Evolutionary conservation across 768 basidiomycete species (phyloP), one percentile per base, ranked within the genome.

Genomic region (Mrakia gelida): DNA sequence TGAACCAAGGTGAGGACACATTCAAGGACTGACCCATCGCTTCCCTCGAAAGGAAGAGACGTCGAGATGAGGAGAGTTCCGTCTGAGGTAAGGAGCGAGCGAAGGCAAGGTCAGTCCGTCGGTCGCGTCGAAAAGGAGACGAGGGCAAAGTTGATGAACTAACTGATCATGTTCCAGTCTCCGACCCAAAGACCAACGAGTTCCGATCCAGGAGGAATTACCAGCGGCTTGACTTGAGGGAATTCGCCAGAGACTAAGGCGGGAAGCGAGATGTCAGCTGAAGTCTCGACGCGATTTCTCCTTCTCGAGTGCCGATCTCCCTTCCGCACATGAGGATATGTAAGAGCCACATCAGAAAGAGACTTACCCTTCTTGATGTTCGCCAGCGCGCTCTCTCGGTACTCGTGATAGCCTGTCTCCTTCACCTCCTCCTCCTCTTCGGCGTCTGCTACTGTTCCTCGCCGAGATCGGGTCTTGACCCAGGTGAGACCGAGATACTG

Each of bases 1-100:
- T 7, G 49, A 52, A 7, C 0, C 15, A 1, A 18, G 21, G 26
- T 6, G 4, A 10, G 52, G 21, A 11, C 0, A 13, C 21, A 26
- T 2, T 10, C 32, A 34, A 61, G 15, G 28, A 32, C 75, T 32
- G 23, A 75, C 75, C 77, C 73, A 32, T 79, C 78, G 23, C 68
- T 75, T 11, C 73, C 74, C 43, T 79, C 78, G 68, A 79, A 79
- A 18, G 78, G 78, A 2, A 79, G 45, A 30, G 59, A 75, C 6
- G 74, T 79, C 34, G 74, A 75, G 30, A 79, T 67, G 28, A 79
- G 56, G 11, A 79, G 75, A 4, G 74, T 79, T 16, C 78, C 78
- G 21, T 70, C 77, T 78, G 72, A 43, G 11, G 34, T 1, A 8
- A 73, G 71, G 21, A 38, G 21, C 8, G 8, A 32, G 13, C 9